Evolutionary conservation across 2,329 filamentous ascomycete genomes (phyloP).

Genomic region (Neopestalotiopsis rosae): DNA sequence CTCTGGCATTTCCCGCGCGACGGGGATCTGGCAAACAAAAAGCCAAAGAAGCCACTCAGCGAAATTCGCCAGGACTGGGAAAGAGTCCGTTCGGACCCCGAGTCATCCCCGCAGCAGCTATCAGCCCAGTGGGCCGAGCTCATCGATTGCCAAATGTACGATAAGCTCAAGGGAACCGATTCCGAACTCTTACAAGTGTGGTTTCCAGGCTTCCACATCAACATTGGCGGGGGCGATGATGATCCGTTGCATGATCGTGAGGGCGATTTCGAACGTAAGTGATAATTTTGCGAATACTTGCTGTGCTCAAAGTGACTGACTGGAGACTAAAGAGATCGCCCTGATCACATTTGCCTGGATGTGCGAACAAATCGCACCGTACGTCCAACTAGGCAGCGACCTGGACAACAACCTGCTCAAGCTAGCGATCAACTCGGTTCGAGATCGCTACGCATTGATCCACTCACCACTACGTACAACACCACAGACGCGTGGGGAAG

Average conservation of each 20-base stretch:
- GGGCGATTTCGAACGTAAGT: slow-evolving; percentile 24
- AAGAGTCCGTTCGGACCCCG: not conserved
- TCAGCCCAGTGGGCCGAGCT: slow-evolving; percentile 16
- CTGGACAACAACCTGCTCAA: slow-evolving; percentile 1
- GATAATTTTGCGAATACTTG: not conserved
- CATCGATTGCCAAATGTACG: slow-evolving; percentile 23
- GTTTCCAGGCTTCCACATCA: slow-evolving; percentile 60
- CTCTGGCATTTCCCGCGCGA: slow-evolving; percentile 52
- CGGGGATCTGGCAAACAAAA: slow-evolving; percentile 24
- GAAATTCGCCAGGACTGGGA: slow-evolving; percentile 11
- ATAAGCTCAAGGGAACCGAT: slow-evolving; percentile 15
- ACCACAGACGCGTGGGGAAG: not conserved
- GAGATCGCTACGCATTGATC: slow-evolving; percentile 21
- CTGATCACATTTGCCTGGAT: slow-evolving; percentile 25
- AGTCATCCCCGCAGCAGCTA: not conserved
- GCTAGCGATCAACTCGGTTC: slow-evolving; percentile 12
- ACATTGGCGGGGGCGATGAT: slow-evolving; percentile 53
- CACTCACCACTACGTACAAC: slow-evolving; percentile 9
- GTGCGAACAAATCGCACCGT: slow-evolving; percentile 22
- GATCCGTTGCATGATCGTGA: slow-evolving; percentile 26
- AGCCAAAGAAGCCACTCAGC: slow-evolving; percentile 15
- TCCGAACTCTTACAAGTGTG: slow-evolving; percentile 54
- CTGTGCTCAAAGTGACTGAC: not conserved
- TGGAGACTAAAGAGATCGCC: slow-evolving; percentile 19
- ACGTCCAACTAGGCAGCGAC: slow-evolving; percentile 19